Evolutionary conservation across 1,139 yeast species (phyloP), one percentile per base, ranked within the genome.

Genomic region (Lodderomyces theae): DNA sequence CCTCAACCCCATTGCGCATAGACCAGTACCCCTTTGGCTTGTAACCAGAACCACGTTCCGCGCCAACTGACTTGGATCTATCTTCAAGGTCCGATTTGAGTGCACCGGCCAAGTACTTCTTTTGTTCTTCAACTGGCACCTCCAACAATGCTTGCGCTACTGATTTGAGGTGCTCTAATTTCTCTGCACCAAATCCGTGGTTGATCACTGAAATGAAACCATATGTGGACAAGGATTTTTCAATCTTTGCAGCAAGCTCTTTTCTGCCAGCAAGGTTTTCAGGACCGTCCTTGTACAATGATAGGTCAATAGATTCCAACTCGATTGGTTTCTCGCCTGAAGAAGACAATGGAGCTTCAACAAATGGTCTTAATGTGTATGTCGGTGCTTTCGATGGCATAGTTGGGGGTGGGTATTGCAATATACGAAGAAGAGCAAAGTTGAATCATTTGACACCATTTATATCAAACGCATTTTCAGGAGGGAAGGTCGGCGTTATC

Each of bases 181-280:
- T 52, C 16, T 57, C 61, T 2, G 42, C 45, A 3, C 51, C 51
- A 34, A 64, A 58, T 0, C 76, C 77, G 48, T 62, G 71, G 42
- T 69, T 69, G 5, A 56, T 50, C 23, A 71, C 50, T 18, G 64
- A 64, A 57, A 74, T 72, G 44, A 75, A 75, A 0, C 80, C 80
- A 43, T 66, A 60, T 1, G 74, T 65, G 2, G 63, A 60, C 39
- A 70, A 54, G 1, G 77, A 65, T n/a, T 56, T 46, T 37, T 69
- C 69, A 13, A 69, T 54, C 37, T 55, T 49, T 1, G 47, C 39
- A 1, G 77, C 76, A 23, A 71, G 53, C 17, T 42, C 41, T 38
- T 56, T 47, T 34, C 75, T 52, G 12, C 56, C 43, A 4, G 43
- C 46, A 5, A 51, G 48, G 23, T 57, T 53, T 40, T 59, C 64